These are phyloP conservation scores for Apiospora phragmitis DNA, from an alignment of 2,329 filamentous ascomycete species.

Conservation along the genomic window DNA sequence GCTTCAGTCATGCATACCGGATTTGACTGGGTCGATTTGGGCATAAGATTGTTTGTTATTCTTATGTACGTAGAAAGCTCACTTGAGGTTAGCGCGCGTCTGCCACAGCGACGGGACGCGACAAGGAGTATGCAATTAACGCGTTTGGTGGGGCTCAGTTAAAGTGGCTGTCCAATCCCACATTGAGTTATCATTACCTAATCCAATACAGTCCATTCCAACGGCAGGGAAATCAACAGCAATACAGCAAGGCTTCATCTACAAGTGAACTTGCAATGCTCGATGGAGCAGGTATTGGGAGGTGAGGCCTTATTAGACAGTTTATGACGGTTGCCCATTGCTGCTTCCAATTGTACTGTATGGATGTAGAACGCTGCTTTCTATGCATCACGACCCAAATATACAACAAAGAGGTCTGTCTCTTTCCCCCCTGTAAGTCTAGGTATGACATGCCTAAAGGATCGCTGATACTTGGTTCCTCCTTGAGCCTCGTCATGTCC, in stretches of 20 bases:
- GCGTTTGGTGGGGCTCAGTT: neutral
- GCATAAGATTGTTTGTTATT: neutral
- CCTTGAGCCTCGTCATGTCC: neutral
- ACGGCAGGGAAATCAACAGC: neutral
- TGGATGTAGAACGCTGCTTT: neutral
- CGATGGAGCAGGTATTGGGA: neutral
- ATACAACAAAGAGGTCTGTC: neutral
- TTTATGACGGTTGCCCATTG: neutral
- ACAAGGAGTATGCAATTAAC: neutral
- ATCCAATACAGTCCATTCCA: neutral
- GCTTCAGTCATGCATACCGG: neutral
- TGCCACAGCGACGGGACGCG: neutral
- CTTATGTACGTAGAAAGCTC: neutral
- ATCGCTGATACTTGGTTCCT: neutral
- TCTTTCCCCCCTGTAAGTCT: neutral
- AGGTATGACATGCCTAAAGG: neutral
- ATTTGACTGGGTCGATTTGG: neutral
- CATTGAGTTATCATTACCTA: neutral
- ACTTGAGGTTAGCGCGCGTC: slow-evolving; percentile 5
- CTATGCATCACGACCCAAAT: neutral
- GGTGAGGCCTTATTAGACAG: neutral
- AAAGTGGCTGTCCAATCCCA: neutral
- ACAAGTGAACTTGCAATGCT: neutral
- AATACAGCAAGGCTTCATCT: neutral
- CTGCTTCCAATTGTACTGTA: neutral